Evolutionary conservation across 2,329 filamentous ascomycete genomes (phyloP).

Genomic region (Bipolaris victoriae): DNA sequence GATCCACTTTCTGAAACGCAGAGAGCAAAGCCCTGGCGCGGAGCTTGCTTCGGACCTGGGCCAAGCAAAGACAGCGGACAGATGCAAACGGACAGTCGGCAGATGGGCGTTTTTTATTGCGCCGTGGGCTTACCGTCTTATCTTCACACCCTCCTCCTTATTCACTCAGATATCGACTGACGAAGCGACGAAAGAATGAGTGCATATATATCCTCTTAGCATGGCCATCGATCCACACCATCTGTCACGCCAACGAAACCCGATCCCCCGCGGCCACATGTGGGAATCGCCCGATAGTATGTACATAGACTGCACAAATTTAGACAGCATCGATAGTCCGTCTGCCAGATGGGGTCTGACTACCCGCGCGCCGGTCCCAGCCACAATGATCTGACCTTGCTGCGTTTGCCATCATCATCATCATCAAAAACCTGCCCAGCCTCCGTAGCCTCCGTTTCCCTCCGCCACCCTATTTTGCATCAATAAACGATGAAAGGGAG

Average conservation of each 20-base stretch:
- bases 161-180: too few species aligned
- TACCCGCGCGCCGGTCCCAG: not conserved
- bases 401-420: not conserved
- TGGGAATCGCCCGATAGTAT: not conserved
- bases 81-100: too few species aligned
- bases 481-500: too few species aligned
- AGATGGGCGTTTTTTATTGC: too few species aligned
- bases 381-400: not conserved
- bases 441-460: not conserved
- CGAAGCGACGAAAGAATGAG: too few species aligned
- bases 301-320: slow-evolving; percentile 2
- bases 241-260: too few species aligned
- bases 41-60: not conserved
- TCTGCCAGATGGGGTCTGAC: slow-evolving; percentile 2
- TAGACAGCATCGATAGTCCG: slow-evolving; percentile 12
- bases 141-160: not conserved
- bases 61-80: not conserved
- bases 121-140: not conserved
- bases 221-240: too few species aligned
- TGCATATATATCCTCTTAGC: too few species aligned
- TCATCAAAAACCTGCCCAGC: not conserved
- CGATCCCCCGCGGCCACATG: too few species aligned
- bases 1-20: slow-evolving; percentile 10
- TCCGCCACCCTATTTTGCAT: not conserved
- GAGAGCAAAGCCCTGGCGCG: not conserved